Conservation (phyloP, 202 grass and related monocot genomes). For the Cymbopogon flexuosus region DNA sequence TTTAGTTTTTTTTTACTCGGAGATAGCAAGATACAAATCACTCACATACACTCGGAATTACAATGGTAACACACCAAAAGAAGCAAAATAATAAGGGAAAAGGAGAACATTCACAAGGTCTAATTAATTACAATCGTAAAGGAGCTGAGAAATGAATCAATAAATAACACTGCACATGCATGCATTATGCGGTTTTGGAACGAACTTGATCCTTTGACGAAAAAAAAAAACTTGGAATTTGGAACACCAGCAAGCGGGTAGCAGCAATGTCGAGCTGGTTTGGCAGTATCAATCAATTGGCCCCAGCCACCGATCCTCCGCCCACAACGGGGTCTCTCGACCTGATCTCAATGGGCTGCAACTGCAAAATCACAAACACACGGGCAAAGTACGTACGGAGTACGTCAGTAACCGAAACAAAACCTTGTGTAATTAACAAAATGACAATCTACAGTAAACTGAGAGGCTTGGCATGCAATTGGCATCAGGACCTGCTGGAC, state of each 20-base stretch:
- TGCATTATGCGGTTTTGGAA: background rate
- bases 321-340: conserved; percentile 14
- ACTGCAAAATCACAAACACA: background rate
- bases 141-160: background rate
- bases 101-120: too few relatives aligned
- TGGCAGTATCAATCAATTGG: background rate
- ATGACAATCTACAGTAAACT: background rate
- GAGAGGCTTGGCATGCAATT: background rate
- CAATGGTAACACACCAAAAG: background rate
- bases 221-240: background rate
- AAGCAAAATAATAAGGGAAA: background rate
- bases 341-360: conserved; percentile 22
- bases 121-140: background rate
- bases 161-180: background rate
- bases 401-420: background rate
- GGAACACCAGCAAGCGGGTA: too few relatives aligned
- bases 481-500: background rate
- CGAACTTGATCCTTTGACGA: background rate
- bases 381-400: background rate
- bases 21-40: background rate
- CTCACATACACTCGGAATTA: background rate
- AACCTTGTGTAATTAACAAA: background rate
- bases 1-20: background rate
- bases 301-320: background rate
- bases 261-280: background rate